Base-by-base conservation (phyloP, 169 alveolate genomes). In the Plasmodium vivax region DNA sequence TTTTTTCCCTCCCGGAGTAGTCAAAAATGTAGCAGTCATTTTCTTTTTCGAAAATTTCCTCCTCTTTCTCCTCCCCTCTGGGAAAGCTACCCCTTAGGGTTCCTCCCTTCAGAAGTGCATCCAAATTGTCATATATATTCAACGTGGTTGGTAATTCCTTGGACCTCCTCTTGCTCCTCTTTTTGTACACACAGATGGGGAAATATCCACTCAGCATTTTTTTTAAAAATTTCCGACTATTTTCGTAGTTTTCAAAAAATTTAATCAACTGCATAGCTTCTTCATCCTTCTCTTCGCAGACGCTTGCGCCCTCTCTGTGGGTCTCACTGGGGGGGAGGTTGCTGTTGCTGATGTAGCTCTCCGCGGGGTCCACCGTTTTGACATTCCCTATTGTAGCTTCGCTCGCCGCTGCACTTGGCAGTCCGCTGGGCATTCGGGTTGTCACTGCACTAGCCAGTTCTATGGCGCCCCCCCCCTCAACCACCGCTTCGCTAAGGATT, bases 91-190 rank as follows among this genome's bases (percentile, higher is more conserved):
- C 41, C 19, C 71, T 56, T 43, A 41, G 14, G 34, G 10, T 51
- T 19, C 19, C 19, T 58, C 71, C 73, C 47, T 80, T 90, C 7
- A 90, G 27, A 58, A 90, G 45, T 5, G 19, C 56, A 90, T 90
- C 84, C 72, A 90, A 81, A 90, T 81, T 90, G 58, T 80, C 90
- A 43, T 90, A 90, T n/a, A 90, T 68, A 51, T 90, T 90, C 82
- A 90, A 62, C 10, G 88, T 27, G 16, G 94, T 79, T 62, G 88
- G 84, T 41, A 90, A 51, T 34, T 90, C 91, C 43, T 80, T 90
- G 45, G 54, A 79, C 30, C 90, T 80, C 27, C 83, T 90, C 19
- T 58, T 90, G 51, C 83, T 79, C 54, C 27, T 58, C 41, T 90
- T 90, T 80, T 90, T 80, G 83, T 73, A 90, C 81, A 90, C 51